A percentile compares a stretch with the other conserved stretches of the same genome.
phyloP scores from a whole-genome alignment of 768 basidiomycete genomes.

The Pulveroboletus sp. region DNA sequence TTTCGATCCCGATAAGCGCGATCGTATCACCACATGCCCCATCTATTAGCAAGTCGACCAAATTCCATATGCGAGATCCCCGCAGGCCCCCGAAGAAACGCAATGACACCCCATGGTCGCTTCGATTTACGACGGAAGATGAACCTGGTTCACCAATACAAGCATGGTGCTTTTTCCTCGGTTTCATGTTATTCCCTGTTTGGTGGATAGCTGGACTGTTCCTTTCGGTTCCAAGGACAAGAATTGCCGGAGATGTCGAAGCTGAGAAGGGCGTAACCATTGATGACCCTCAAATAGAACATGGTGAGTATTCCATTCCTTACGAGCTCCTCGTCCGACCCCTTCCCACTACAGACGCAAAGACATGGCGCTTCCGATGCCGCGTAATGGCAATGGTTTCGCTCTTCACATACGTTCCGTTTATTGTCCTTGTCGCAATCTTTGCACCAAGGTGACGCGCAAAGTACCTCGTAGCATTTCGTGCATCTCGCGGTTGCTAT shows the following conservation, averaged over 20 bases:
- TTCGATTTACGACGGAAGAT: constrained; percentile 54
- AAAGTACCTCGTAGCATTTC: constrained; percentile 9
- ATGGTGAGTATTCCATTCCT: constrained; percentile 44
- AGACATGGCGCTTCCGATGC: constrained; percentile 70
- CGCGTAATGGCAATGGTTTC: constrained; percentile 68
- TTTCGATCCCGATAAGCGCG: constrained; percentile 77
- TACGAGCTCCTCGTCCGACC: constrained; percentile 2
- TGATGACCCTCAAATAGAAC: constrained; percentile 78
- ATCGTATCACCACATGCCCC: constrained; percentile 76
- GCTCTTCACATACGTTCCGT: constrained; percentile 72
- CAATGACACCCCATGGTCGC: constrained; percentile 58
- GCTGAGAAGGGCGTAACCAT: constrained; percentile 67
- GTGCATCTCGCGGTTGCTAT: constrained; percentile 11
- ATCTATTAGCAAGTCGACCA: constrained; percentile 54
- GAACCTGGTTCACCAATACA: constrained; percentile 51
- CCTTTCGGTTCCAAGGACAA: constrained; percentile 55
- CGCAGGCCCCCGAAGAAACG: constrained; percentile 54
- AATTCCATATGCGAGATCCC: constrained; percentile 80
- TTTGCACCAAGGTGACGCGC: constrained; percentile 42
- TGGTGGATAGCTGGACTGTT: constrained; percentile 60
- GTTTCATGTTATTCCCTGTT: constrained; percentile 58
- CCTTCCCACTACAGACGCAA: constrained; percentile 49
- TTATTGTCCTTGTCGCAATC: constrained; percentile 68
- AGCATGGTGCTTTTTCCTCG: constrained; percentile 76
- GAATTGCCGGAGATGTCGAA: constrained; percentile 52